Evolutionary conservation across 179 eudicot genomes (phyloP).

Genomic region (Nepenthes alata): DNA sequence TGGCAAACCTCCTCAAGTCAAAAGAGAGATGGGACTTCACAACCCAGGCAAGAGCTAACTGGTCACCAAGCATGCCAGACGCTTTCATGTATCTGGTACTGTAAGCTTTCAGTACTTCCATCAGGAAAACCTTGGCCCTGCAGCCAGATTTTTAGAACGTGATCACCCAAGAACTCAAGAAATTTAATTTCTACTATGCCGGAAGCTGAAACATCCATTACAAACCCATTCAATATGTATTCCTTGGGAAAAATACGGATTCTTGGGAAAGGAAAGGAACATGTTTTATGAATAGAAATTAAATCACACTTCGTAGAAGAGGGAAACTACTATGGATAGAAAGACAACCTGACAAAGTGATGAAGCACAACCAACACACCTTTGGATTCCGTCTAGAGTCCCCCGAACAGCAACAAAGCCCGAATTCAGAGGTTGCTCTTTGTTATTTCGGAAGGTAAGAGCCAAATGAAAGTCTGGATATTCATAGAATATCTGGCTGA

Average conservation of each 20-base stretch:
- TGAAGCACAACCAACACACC: constrained; percentile 23
- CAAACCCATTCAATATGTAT: too few species aligned
- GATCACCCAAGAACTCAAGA: background rate
- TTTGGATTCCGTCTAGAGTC: constrained; percentile 55
- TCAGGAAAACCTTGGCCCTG: constrained; percentile 67
- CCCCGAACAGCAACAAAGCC: constrained; percentile 93
- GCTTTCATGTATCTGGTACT: constrained; percentile 71
- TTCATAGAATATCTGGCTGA: constrained; percentile 47
- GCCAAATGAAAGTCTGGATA: constrained; percentile 59
- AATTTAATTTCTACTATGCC: background rate
- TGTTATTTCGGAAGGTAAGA: constrained; percentile 91
- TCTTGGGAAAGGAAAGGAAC: background rate
- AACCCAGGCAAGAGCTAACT: constrained; percentile 83
- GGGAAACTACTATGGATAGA: background rate
- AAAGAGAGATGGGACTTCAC: constrained; percentile 64
- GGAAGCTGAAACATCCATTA: background rate
- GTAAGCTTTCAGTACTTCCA: constrained; percentile 61
- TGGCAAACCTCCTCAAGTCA: constrained; percentile 47
- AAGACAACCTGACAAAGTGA: background rate
- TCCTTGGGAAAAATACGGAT: too few species aligned
- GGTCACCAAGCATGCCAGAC: constrained; percentile 94
- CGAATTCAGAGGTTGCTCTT: constrained; percentile 87
- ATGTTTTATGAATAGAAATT: background rate
- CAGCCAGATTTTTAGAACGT: constrained; percentile 6
- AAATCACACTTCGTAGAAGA: background rate